Evolutionary conservation across 2,329 filamentous ascomycete species (phyloP).

Genomic region (Cladosporium sp.): DNA sequence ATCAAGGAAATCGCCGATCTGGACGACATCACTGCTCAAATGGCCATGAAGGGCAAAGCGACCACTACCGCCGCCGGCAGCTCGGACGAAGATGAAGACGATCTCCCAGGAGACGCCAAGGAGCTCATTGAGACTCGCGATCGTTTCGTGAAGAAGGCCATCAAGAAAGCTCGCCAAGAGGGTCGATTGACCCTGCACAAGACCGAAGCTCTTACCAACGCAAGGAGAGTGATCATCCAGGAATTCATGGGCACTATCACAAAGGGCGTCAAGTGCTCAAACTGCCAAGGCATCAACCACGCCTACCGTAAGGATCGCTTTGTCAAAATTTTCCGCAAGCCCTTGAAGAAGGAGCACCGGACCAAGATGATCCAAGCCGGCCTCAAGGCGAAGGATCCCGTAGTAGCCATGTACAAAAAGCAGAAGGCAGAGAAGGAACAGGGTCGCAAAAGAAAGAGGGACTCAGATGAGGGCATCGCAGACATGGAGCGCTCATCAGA

Average conservation of each 20-base stretch:
- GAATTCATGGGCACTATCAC: conserved; percentile 74
- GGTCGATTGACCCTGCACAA: conserved; percentile 56
- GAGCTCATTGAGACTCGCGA: conserved; percentile 54
- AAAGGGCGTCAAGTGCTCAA: conserved; percentile 64
- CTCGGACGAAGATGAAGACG: conserved; percentile 53
- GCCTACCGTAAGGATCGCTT: conserved; percentile 83
- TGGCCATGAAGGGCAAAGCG: conserved; percentile 31
- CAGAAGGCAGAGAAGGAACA: conserved; percentile 35
- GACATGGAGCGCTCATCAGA: conserved; percentile 55
- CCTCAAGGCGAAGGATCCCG: conserved; percentile 66
- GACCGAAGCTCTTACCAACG: conserved; percentile 77
- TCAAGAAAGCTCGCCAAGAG: conserved; percentile 55
- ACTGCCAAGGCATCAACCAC: conserved; percentile 68
- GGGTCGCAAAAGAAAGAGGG: conserved; percentile 43
- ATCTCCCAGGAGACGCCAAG: conserved; percentile 57
- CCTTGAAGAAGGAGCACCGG: conserved; percentile 69
- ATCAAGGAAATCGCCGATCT: conserved; percentile 60
- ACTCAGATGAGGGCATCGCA: conserved; percentile 66
- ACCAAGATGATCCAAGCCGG: conserved; percentile 68
- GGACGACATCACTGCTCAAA: conserved; percentile 40
- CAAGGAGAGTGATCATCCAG: conserved; percentile 71
- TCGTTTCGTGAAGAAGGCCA: conserved; percentile 67
- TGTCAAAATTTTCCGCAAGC: conserved; percentile 89
- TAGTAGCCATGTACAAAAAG: conserved; percentile 55
- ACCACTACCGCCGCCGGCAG: conserved; percentile 12